Conservation (phyloP, 2,329 filamentous ascomycete genomes). For the Keithomyces neogunnii region DNA sequence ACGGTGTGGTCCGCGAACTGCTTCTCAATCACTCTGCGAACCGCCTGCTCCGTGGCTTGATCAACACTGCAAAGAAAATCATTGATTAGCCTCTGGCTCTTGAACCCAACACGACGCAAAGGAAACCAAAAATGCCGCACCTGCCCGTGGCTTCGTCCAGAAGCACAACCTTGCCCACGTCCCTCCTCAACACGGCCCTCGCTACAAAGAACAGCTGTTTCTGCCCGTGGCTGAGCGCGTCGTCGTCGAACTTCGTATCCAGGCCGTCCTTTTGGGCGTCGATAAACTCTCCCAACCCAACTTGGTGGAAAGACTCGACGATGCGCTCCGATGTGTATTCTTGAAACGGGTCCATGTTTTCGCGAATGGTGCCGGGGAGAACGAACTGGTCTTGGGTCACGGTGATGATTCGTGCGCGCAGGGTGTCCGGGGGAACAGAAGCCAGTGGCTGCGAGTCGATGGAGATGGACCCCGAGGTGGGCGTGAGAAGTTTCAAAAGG, state of each 20-base stretch:
- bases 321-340: slow-evolving; percentile 25
- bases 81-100: slow-evolving; percentile 4
- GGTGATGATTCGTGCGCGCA: slow-evolving; percentile 35
- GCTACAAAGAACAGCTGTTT: slow-evolving; percentile 42
- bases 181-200: slow-evolving; percentile 32
- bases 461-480: slow-evolving; percentile 25
- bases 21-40: slow-evolving; percentile 23
- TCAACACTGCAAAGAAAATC: slow-evolving; percentile 19
- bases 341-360: slow-evolving; percentile 36
- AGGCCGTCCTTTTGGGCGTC: slow-evolving; percentile 26
- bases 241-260: slow-evolving; percentile 23
- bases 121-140: slow-evolving; percentile 18
- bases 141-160: slow-evolving; percentile 33
- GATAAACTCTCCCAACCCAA: slow-evolving; percentile 33
- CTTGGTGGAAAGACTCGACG: slow-evolving; percentile 30
- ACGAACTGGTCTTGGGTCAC: slow-evolving; percentile 43
- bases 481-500: slow-evolving; percentile 39
- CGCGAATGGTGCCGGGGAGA: slow-evolving; percentile 35
- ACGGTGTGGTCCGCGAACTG: slow-evolving; percentile 41
- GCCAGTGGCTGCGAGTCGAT: slow-evolving; percentile 36
- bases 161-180: slow-evolving; percentile 31
- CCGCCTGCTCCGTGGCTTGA: slow-evolving; percentile 20
- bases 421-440: slow-evolving; percentile 29
- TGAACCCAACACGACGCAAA: background rate
- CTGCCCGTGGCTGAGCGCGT: slow-evolving; percentile 35